phyloP scores from a whole-genome alignment of 2,329 filamentous ascomycete species.

The Ciborinia camelliae region DNA sequence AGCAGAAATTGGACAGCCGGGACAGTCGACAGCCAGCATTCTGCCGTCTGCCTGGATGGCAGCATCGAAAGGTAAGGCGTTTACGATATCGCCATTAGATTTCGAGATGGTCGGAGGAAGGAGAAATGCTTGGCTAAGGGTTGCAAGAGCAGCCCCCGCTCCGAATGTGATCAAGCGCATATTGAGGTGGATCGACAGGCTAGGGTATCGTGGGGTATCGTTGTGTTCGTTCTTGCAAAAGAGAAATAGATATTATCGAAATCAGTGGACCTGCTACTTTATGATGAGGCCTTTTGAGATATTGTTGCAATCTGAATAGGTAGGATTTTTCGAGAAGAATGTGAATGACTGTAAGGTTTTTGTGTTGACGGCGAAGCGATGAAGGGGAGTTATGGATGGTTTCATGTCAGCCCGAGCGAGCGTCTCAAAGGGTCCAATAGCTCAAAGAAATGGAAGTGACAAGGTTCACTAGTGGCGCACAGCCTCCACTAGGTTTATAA shows the following conservation, averaged over 20 bases:
- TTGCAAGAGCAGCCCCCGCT: conserved; percentile 26
- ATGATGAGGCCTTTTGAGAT: too few relatives aligned
- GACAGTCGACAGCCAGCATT: conserved; percentile 50
- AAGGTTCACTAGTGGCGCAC: conserved; percentile 1
- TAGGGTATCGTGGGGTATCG: conserved; percentile 7
- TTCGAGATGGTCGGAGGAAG: conserved; percentile 50
- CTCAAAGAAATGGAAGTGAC: not conserved
- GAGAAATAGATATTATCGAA: not conserved
- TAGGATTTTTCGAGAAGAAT: not conserved
- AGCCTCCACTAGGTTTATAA: not conserved
- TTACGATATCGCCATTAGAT: conserved; percentile 44
- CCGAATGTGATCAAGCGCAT: conserved; percentile 31
- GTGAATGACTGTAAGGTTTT: not conserved
- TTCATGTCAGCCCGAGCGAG: conserved; percentile 1
- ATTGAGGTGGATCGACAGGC: conserved; percentile 12
- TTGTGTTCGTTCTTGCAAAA: not conserved
- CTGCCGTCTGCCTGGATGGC: conserved; percentile 41
- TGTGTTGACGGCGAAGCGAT: conserved; percentile 1
- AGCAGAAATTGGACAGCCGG: conserved; percentile 48
- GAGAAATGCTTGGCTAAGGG: conserved; percentile 46
- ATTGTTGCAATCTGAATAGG: not conserved
- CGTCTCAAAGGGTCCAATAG: conserved; percentile 4
- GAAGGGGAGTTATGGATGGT: not conserved
- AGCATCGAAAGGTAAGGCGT: conserved; percentile 42
- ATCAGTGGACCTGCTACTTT: too few relatives aligned